Evolutionary conservation across 345 rosid species (phyloP).

Genomic region (Carallia brachiata): DNA sequence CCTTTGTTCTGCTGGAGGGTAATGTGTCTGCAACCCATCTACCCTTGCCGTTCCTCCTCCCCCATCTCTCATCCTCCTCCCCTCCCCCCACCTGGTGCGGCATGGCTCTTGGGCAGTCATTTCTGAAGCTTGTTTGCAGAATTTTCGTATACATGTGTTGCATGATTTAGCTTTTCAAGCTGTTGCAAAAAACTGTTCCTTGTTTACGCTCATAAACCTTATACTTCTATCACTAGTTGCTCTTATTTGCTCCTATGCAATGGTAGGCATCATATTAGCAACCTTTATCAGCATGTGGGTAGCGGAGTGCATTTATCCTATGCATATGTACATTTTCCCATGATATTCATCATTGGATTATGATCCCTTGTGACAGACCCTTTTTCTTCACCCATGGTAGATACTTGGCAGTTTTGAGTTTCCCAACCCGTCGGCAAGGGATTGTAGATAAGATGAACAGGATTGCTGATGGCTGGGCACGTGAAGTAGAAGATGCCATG

Average conservation of each 20-base stretch:
- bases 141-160: not conserved
- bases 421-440: conserved; percentile 63
- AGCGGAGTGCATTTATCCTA: too few relatives aligned
- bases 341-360: not conserved
- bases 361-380: conserved; percentile 3
- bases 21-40: conserved; percentile 20
- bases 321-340: not conserved
- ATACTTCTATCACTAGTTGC: not conserved
- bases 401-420: conserved; percentile 70
- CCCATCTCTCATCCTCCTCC: too few relatives aligned
- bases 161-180: not conserved
- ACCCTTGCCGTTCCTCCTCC: not conserved
- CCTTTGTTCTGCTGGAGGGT: conserved; percentile 99
- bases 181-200: too few relatives aligned
- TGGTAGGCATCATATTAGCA: not conserved
- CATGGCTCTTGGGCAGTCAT: not conserved
- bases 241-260: not conserved
- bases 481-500: conserved; percentile 86
- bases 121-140: not conserved
- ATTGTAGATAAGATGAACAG: conserved; percentile 62
- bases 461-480: conserved; percentile 60
- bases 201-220: too few relatives aligned
- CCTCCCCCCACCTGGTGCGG: too few relatives aligned
- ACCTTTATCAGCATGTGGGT: not conserved
- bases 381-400: conserved; percentile 31